Conservation (phyloP, 805 yeast species). For the Lipomyces lipofer region DNA sequence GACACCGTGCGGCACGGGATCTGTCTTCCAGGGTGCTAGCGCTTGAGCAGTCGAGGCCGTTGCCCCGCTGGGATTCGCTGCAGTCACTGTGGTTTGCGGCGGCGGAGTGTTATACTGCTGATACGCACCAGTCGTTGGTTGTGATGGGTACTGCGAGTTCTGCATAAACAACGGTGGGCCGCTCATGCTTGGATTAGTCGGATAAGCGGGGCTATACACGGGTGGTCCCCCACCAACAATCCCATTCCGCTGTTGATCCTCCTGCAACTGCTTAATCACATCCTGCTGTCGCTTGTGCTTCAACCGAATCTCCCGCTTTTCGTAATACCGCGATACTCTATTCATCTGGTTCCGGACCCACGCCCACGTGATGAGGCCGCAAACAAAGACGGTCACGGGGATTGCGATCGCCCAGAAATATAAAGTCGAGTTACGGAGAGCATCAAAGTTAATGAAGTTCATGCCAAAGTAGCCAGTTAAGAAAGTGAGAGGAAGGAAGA, state of each 20-base stretch:
- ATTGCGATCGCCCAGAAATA: constrained; percentile 53
- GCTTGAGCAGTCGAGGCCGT: no score
- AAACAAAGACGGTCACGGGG: constrained; percentile 40
- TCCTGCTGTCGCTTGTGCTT: neutral
- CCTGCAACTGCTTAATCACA: constrained; percentile 2
- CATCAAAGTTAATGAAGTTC: constrained; percentile 50
- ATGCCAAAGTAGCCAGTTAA: constrained; percentile 64
- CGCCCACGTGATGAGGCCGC: constrained; percentile 35
- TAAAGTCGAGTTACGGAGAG: constrained; percentile 43
- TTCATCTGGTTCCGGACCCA: constrained; percentile 3
- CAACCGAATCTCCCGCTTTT: constrained; percentile 9
- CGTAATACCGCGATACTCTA: constrained; percentile 5
- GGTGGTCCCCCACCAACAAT: neutral
- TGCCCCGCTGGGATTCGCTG: no score
- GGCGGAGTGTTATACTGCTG: no score
- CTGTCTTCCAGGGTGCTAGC: no score
- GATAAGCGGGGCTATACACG: neutral
- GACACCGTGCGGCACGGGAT: no score
- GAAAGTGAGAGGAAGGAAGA: constrained; percentile 59
- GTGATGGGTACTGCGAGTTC: no score
- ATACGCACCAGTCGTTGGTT: no score
- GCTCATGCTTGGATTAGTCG: no score
- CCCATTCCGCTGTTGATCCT: neutral
- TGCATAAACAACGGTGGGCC: no score
- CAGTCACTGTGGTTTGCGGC: no score